Conservation (phyloP, 805 yeast species). For the Metschnikowia santaceciliae region DNA sequence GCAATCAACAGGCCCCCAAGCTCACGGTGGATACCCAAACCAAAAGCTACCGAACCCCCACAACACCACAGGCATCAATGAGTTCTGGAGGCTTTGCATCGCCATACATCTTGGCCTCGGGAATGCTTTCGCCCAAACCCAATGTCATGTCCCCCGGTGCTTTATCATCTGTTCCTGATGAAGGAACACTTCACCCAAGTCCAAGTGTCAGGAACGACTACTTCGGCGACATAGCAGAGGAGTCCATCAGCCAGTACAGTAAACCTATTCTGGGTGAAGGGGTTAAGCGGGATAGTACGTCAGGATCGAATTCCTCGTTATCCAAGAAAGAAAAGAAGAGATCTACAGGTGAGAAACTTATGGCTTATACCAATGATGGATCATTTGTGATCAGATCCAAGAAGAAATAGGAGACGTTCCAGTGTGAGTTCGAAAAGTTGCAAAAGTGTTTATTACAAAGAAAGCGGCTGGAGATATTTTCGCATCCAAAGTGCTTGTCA, state of each 20-base stretch:
- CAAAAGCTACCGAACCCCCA: constrained; percentile 29
- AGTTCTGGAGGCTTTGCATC: constrained; percentile 53
- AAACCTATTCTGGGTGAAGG: neutral
- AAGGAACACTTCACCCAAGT: constrained; percentile 11
- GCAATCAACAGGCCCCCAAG: constrained; percentile 19
- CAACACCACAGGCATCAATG: constrained; percentile 32
- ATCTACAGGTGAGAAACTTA: constrained; percentile 27
- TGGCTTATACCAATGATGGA: constrained; percentile 41
- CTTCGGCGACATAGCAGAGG: constrained; percentile 8
- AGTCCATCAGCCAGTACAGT: neutral
- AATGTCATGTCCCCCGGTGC: constrained; percentile 6
- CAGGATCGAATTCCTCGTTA: constrained; percentile 2
- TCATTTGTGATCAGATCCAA: constrained; percentile 36
- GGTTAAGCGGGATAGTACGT: neutral
- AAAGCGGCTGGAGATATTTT: too few relatives aligned
- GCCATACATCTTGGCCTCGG: constrained; percentile 65
- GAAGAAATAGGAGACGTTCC: constrained; percentile 12
- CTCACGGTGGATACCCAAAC: constrained; percentile 31
- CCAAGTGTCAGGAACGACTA: constrained; percentile 10
- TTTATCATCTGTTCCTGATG: constrained; percentile 1
- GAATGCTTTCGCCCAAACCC: constrained; percentile 49
- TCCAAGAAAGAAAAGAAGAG: constrained; percentile 6
- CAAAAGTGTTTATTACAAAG: too few relatives aligned
- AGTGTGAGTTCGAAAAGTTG: too few relatives aligned
- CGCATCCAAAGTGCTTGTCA: too few relatives aligned